Evolutionary conservation across 495 filamentous ascomycete genomes (phyloP).

Genomic region (Niebla homalea): DNA sequence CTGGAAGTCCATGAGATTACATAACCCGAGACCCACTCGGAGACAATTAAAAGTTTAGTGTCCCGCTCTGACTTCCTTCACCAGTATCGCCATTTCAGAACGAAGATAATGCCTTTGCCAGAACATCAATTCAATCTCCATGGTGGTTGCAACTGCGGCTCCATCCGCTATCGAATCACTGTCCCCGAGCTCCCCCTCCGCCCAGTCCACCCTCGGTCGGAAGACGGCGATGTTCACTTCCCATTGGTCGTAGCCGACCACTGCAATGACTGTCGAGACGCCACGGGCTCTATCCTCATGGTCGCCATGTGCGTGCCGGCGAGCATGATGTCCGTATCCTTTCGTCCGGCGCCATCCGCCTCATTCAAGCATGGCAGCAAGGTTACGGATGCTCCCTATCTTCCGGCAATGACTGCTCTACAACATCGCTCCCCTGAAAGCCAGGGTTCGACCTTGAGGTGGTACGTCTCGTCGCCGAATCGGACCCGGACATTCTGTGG

Average conservation of each 20-base stretch:
- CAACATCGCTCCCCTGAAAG: not conserved
- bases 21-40: too few species aligned
- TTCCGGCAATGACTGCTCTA: not conserved
- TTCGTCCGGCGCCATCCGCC: not conserved
- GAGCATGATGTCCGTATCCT: conserved; percentile 8
- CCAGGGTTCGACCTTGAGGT: not conserved
- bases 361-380: not conserved
- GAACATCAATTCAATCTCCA: conserved; percentile 14
- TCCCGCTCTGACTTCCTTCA: too few species aligned
- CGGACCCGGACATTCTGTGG: conserved; percentile 15
- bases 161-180: conserved; percentile 25
- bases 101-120: conserved; percentile 9
- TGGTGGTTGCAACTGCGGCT: conserved; percentile 30
- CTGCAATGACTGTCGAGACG: conserved; percentile 22
- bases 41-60: too few species aligned
- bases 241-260: conserved; percentile 17
- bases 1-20: too few species aligned
- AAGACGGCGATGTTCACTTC: conserved; percentile 5
- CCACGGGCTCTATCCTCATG: conserved; percentile 14
- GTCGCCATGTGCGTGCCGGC: conserved; percentile 4
- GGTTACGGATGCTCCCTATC: not conserved
- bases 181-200: conserved; percentile 17
- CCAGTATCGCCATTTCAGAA: too few species aligned
- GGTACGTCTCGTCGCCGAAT: conserved; percentile 4
- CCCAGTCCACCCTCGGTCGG: conserved; percentile 3